Base-by-base conservation (phyloP, 768 basidiomycete species). In the Xerocomellus chrysenteron region DNA sequence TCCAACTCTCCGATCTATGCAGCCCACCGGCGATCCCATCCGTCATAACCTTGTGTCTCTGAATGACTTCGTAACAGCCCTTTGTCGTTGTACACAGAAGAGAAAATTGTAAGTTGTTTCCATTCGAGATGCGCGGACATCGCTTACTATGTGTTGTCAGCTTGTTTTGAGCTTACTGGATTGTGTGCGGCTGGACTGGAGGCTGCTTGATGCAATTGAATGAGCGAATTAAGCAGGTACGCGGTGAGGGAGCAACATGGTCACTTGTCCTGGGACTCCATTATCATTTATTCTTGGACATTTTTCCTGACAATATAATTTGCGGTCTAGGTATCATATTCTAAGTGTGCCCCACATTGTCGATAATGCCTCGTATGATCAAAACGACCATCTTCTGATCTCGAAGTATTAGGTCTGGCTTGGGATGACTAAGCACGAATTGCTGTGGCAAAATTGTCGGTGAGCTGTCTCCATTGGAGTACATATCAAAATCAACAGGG, bases 101-200 rank as follows among this genome's bases (percentile, higher is more conserved):
- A 26, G 26, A 26, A 26, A 26, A 21, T 21, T 21, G 85, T 85
- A 63, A 59, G 74, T 59, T n/a, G 33, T 47, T 41, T 12, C 8
- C 19, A 39, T 33, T 52, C 21, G 19, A n/a, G 26, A 16, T n/a
- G 46, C 36, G 24, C 9, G 39, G 36, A 40, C 39, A 48, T 45
- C 24, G 14, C 51, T 68, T n/a, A 61, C 32, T 17, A 3, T 14
- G n/a, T 33, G 6, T 49, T 51, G 8, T 49, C 47, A 86, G 86
- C 80, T 9, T 88, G 86, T 56, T 68, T 88, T 55, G 85, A 88
- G 59, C 87, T 86, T 62, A 80, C 87, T 49, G 81, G 81, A n/a
- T 68, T 87, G 30, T 87, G 86, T 63, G 83, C 80, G 4, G 84
- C 82, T 55, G 84, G 80, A 14, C 50, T 58, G 47, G 67, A 67